Evolutionary conservation across 2,329 filamentous ascomycete genomes (phyloP).

Genomic region (Ceratocystis lukuohia): DNA sequence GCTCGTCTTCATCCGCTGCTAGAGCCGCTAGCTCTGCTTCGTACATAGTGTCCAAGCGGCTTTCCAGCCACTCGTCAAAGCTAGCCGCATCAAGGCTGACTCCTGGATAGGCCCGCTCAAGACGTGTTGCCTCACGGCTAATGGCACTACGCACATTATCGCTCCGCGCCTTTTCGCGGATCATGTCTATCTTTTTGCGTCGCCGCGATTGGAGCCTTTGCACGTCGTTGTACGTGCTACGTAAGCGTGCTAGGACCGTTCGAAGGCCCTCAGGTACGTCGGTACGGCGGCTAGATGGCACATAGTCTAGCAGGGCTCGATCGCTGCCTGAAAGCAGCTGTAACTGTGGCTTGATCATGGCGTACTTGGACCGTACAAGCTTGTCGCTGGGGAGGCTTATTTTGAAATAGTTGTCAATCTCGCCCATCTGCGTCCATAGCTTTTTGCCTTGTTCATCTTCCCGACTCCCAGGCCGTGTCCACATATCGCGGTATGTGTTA

Average conservation of each 20-base stretch:
- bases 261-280: slow-evolving; percentile 72
- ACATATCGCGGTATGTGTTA: slow-evolving; percentile 69
- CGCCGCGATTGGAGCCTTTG: slow-evolving; percentile 69
- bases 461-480: slow-evolving; percentile 57
- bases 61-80: slow-evolving; percentile 84
- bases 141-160: slow-evolving; percentile 86
- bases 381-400: slow-evolving; percentile 43
- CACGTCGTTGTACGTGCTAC: slow-evolving; percentile 73
- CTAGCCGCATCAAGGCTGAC: slow-evolving; percentile 75
- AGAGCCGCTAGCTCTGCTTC: slow-evolving; percentile 62
- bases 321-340: slow-evolving; percentile 66
- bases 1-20: slow-evolving; percentile 58
- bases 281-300: slow-evolving; percentile 70
- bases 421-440: slow-evolving; percentile 58
- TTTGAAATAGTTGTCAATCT: slow-evolving; percentile 79
- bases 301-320: slow-evolving; percentile 70
- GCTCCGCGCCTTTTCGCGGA: slow-evolving; percentile 65
- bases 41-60: slow-evolving; percentile 61
- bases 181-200: slow-evolving; percentile 61
- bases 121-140: slow-evolving; percentile 63
- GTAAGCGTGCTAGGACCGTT: slow-evolving; percentile 60
- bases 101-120: slow-evolving; percentile 77
- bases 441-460: slow-evolving; percentile 53
- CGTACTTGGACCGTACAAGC: slow-evolving; percentile 63
- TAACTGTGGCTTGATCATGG: slow-evolving; percentile 60